phyloP scores from a whole-genome alignment of 169 alveolate species.

The Eimeria acervulina region DNA sequence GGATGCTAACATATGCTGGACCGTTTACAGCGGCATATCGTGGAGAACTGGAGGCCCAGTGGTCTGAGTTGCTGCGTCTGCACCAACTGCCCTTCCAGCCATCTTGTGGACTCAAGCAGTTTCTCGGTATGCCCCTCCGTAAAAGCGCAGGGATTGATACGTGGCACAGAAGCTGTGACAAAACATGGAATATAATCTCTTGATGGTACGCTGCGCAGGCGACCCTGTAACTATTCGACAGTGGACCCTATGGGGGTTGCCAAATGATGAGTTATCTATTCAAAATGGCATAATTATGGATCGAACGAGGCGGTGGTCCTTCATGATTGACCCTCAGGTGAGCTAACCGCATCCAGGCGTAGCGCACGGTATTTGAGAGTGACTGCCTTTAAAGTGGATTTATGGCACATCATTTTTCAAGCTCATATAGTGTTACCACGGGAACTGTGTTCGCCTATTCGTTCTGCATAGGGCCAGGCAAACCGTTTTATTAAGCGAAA shows the following conservation, averaged over 20 bases:
- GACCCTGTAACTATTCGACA: conserved; percentile 95
- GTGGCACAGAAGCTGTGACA: conserved; percentile 83
- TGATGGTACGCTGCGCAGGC: conserved; percentile 90
- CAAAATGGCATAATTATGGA: conserved; percentile 91
- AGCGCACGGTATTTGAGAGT: not conserved
- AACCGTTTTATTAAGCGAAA: conserved; percentile 97
- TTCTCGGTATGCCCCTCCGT: conserved; percentile 74
- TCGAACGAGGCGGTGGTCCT: conserved; percentile 89
- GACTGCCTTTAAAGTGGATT: not conserved
- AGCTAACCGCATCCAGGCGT: conserved; percentile 82
- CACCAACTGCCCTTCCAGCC: conserved; percentile 89
- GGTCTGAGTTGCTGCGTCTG: conserved; percentile 90
- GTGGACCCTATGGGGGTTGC: conserved; percentile 93
- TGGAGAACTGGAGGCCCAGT: conserved; percentile 90
- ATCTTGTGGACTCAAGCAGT: conserved; percentile 90
- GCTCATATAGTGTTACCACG: too few species aligned
- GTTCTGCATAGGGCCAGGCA: conserved; percentile 92
- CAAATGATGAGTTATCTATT: conserved; percentile 90
- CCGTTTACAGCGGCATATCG: conserved; percentile 96
- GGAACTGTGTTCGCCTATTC: not conserved
- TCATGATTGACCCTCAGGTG: conserved; percentile 92
- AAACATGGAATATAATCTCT: conserved; percentile 75
- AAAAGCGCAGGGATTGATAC: conserved; percentile 81
- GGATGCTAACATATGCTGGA: conserved; percentile 94
- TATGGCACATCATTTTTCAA: not conserved